Conservation (phyloP, 768 basidiomycete species). For the Dictyophora rubrovolvata region DNA sequence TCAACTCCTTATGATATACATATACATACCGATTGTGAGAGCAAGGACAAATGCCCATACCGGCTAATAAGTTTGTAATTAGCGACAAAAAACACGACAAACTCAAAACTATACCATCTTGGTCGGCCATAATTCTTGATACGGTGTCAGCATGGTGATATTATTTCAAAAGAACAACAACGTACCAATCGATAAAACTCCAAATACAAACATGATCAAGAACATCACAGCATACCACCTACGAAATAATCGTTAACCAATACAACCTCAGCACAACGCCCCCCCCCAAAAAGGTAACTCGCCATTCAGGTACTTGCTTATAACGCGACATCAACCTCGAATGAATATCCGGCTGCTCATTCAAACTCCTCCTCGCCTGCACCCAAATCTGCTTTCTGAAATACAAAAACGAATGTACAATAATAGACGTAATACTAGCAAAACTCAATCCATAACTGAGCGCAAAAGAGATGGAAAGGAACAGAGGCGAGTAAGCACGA, state of each 20-base stretch:
- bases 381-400: constrained; percentile 71
- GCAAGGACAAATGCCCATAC: constrained; percentile 64
- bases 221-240: constrained; percentile 67
- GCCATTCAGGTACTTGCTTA: constrained; percentile 53
- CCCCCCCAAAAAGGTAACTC: constrained; percentile 12
- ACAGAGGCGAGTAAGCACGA: constrained; percentile 69
- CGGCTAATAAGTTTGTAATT: constrained; percentile 25
- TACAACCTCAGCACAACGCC: too few species aligned
- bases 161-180: neutral
- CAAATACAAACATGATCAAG: constrained; percentile 36
- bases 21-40: constrained; percentile 33
- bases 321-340: constrained; percentile 74
- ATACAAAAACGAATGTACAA: constrained; percentile 79
- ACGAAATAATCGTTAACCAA: constrained; percentile 10
- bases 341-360: constrained; percentile 77
- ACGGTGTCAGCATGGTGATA: neutral
- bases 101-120: constrained; percentile 26
- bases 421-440: constrained; percentile 59
- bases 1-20: constrained; percentile 13
- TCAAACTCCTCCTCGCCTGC: constrained; percentile 54
- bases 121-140: constrained; percentile 54
- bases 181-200: constrained; percentile 44
- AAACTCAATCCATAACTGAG: constrained; percentile 69
- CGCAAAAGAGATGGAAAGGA: constrained; percentile 55
- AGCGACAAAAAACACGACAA: too few species aligned